Conservation (phyloP, 106 monocot species). For the Dioscorea dumetorum region DNA sequence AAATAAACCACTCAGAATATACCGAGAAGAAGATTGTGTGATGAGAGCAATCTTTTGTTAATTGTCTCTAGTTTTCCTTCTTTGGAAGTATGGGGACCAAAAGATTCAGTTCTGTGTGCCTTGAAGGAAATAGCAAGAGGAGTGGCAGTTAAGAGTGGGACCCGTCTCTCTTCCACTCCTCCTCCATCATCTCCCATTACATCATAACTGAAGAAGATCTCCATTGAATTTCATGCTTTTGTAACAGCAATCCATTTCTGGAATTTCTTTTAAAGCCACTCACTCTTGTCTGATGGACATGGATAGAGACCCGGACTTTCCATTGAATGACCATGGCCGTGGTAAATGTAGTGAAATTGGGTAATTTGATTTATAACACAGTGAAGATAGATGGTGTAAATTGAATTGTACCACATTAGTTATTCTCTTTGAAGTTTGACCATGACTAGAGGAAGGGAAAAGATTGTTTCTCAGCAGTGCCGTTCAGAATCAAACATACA, state of each 20-base stretch:
- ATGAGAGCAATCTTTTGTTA: constrained; percentile 14
- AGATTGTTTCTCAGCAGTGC: no score
- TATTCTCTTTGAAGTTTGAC: no score
- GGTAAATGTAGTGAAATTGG: no score
- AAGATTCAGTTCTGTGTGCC: neutral
- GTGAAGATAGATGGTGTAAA: no score
- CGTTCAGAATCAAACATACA: no score
- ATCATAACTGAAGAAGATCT: constrained; percentile 6
- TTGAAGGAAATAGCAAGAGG: constrained; percentile 2
- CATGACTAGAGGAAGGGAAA: no score
- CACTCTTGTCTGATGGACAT: no score
- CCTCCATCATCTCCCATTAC: neutral
- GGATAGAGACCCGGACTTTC: no score
- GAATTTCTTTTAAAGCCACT: neutral
- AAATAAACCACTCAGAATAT: no score
- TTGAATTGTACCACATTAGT: no score
- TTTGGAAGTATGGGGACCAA: constrained; percentile 10
- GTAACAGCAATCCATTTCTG: neutral
- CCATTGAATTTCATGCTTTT: neutral
- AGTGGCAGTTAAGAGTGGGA: neutral
- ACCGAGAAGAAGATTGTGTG: constrained; percentile 14
- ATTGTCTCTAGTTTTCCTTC: constrained; percentile 1
- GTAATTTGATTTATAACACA: no score
- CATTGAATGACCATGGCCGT: no score
- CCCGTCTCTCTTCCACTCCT: neutral